Conservation (phyloP, 2,329 filamentous ascomycete species). For the Eutypa lata region DNA sequence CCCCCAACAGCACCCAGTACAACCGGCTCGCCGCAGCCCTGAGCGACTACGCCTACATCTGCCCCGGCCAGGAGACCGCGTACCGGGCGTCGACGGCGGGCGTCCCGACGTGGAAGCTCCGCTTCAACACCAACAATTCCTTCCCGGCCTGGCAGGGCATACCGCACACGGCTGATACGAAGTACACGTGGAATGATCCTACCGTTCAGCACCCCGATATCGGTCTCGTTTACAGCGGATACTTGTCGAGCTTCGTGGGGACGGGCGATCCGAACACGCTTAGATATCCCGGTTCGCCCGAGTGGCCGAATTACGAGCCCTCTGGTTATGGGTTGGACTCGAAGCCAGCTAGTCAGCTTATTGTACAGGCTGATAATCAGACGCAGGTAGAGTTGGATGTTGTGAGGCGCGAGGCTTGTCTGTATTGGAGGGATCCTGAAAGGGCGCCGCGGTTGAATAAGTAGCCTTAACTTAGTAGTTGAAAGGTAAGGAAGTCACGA, state of each 20-base stretch:
- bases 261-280: constrained; percentile 31
- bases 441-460: constrained; percentile 33
- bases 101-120: constrained; percentile 34
- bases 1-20: constrained; percentile 41
- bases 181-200: constrained; percentile 35
- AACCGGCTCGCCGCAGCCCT: constrained; percentile 40
- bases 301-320: constrained; percentile 25
- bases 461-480: constrained; percentile 13
- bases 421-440: constrained; percentile 34
- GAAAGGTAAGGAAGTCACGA: too few relatives aligned
- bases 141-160: constrained; percentile 34
- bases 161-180: constrained; percentile 34
- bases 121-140: constrained; percentile 35
- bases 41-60: constrained; percentile 44
- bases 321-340: constrained; percentile 20
- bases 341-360: constrained; percentile 25
- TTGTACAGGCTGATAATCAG: constrained; percentile 25
- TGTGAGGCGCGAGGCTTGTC: constrained; percentile 30
- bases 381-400: constrained; percentile 31
- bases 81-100: constrained; percentile 31
- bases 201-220: constrained; percentile 32
- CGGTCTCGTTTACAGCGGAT: constrained; percentile 33
- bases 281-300: constrained; percentile 12
- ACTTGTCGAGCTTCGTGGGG: constrained; percentile 35
- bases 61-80: constrained; percentile 41